Base-by-base conservation (phyloP, 2,329 filamentous ascomycete genomes). In the Thelonectria rubi region DNA sequence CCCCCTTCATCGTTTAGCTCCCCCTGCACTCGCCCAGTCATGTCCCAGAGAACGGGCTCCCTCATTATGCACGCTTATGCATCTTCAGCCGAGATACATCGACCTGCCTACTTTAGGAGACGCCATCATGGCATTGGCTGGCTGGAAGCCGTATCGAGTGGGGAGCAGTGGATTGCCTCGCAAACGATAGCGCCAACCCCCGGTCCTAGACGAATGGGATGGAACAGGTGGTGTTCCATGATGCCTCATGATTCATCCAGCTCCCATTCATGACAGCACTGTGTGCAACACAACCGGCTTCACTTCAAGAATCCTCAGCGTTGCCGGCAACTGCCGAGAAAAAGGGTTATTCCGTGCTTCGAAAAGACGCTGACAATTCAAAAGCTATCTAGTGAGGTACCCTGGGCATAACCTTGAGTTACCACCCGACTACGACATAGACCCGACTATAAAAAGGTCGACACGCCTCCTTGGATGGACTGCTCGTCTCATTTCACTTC, bases 121-220 rank as follows among this genome's bases (percentile, higher is more conserved):
- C 42, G 42, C 42, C 42, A 45, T 45, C 42, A 45, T 43, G 42
- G 42, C 42, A 45, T 45, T 45, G 42, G 42, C 42, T 45, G 42
- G 42, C 42, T 45, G 34, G 15, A 14, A 37, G 34, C 34, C 34
- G 34, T 37, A 37, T 37, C 15, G 34, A 37, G 34, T 37, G 34
- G 34, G 34, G 34, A 37, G 15, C 34, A 15, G 11, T 37, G 34
- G 34, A 15, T 37, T 37, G 34, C 4, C 12, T 37, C 11, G 34
- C 34, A 37, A 37, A 37, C 15, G 34, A 37, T 37, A 15, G 34
- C 34, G 34, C 34, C 34, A 37, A 37, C 11, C 34, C 34, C 34
- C 34, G 12, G 34, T 37, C 34, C 11, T 11, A 7, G 7, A 37
- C 11, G 34, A 37, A 37, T 10, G 4, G 34, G 34, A 14, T 37